A percentile compares a stretch with the other conserved stretches of the same genome.
phyloP scores from a whole-genome alignment of 2,329 filamentous ascomycete genomes.

The Talaromyces atroroseus region DNA sequence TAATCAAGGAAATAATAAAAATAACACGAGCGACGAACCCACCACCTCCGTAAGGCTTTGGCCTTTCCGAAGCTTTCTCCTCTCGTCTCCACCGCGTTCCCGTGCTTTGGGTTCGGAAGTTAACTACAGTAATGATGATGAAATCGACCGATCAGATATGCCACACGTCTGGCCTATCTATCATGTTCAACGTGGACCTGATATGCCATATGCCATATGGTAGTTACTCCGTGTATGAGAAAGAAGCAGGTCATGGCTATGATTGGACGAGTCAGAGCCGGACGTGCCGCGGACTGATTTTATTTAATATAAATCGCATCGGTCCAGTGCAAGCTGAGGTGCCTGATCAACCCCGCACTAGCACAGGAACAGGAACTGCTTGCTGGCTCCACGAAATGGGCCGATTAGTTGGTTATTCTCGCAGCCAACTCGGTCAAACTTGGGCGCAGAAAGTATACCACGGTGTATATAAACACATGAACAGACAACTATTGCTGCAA shows the following conservation, averaged over 20 bases:
- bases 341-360: conserved; percentile 11
- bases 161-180: background rate
- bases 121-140: background rate
- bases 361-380: background rate
- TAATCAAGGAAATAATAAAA: no score
- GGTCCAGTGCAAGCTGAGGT: background rate
- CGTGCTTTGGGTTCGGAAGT: background rate
- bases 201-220: no score
- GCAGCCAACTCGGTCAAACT: no score
- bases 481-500: no score
- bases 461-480: background rate
- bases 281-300: background rate
- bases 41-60: background rate
- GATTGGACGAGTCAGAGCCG: background rate
- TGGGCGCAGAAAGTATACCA: background rate
- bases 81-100: conserved; percentile 4
- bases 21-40: no score
- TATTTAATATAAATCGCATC: background rate
- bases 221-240: no score
- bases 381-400: background rate
- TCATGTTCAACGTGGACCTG: background rate
- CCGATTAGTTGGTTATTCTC: no score
- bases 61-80: background rate
- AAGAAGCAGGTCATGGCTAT: background rate
- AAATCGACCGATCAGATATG: background rate